Evolutionary conservation across 495 filamentous ascomycete species (phyloP).

Genomic region (Penicillium canescens): DNA sequence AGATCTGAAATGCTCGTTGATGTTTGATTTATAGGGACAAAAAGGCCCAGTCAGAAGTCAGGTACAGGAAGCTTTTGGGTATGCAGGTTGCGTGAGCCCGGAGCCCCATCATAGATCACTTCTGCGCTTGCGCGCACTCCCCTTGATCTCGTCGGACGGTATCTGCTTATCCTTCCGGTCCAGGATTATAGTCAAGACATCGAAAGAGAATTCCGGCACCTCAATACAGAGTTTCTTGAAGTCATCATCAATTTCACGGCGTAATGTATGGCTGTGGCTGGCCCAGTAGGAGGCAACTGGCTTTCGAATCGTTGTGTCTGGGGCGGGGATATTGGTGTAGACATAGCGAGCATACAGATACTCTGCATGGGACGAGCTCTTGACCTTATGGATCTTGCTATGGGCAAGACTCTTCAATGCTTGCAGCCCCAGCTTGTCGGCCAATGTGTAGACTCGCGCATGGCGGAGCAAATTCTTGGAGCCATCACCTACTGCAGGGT

Average conservation of each 20-base stretch:
- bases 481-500: conserved; percentile 62
- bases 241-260: conserved; percentile 79
- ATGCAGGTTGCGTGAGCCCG: too few species aligned
- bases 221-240: conserved; percentile 83
- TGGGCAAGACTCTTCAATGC: conserved; percentile 76
- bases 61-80: too few species aligned
- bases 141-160: conserved; percentile 26
- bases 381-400: conserved; percentile 85
- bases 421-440: conserved; percentile 73
- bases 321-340: conserved; percentile 69
- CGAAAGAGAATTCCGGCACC: conserved; percentile 86
- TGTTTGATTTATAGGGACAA: not conserved
- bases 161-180: conserved; percentile 63
- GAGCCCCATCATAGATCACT: conserved; percentile 16
- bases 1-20: not conserved
- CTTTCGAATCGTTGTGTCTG: conserved; percentile 72
- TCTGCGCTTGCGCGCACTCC: conserved; percentile 36
- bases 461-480: conserved; percentile 81
- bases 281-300: conserved; percentile 94
- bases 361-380: conserved; percentile 82
- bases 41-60: too few species aligned
- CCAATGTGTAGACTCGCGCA: conserved; percentile 85
- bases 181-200: conserved; percentile 73
- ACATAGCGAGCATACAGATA: conserved; percentile 88
- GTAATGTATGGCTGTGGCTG: conserved; percentile 71